phyloP scores from a whole-genome alignment of 495 filamentous ascomycete species.

The Aspergillus diversus region DNA sequence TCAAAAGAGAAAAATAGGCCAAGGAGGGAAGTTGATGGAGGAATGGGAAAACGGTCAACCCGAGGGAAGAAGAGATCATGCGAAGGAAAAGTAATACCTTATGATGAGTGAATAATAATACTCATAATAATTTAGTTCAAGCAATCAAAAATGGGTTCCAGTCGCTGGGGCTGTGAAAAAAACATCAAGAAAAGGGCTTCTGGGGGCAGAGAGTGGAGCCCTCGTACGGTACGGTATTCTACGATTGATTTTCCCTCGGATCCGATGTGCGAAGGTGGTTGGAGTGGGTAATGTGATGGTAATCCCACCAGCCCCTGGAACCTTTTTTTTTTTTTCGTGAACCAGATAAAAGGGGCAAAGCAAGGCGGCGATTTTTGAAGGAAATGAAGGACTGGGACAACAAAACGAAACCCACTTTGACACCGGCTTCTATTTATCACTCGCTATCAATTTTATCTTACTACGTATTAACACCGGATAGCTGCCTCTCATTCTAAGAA shows the following conservation, averaged over 20 bases:
- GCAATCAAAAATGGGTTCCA: background rate
- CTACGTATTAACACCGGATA: background rate
- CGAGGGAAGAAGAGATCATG: background rate
- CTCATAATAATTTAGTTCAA: background rate
- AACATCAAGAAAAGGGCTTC: conserved; percentile 1
- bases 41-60: background rate
- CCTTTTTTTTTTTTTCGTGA: conserved; percentile 5
- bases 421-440: conserved; percentile 3
- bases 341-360: conserved; percentile 20
- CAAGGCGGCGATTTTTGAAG: conserved; percentile 15
- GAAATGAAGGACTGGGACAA: conserved; percentile 17
- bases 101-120: conserved; percentile 2
- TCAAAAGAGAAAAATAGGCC: background rate
- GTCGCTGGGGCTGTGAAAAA: background rate
- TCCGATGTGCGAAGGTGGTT: background rate
- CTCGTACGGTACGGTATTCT: conserved; percentile 13
- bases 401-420: conserved; percentile 4
- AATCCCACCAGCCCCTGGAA: conserved; percentile 18
- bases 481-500: background rate
- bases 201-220: conserved; percentile 1
- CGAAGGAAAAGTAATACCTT: background rate
- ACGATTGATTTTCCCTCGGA: background rate
- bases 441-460: background rate
- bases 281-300: conserved; percentile 9
- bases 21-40: background rate